A percentile compares a stretch with the other conserved stretches of the same genome.
Evolutionary conservation across 2,329 filamentous ascomycete genomes (phyloP).

Genomic region (Diaporthe helianthi): DNA sequence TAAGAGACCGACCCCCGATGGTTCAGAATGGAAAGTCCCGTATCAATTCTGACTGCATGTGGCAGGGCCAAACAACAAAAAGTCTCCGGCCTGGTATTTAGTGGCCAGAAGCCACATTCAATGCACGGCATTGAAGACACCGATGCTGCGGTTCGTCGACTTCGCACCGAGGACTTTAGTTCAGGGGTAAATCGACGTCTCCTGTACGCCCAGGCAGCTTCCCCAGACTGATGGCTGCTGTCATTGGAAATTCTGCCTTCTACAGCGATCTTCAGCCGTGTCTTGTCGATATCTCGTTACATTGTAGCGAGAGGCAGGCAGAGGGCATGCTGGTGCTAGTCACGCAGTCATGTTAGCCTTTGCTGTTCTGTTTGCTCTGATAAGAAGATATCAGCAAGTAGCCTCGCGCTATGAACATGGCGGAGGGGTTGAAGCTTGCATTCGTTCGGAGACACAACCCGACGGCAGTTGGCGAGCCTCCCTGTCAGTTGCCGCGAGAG

Average conservation of each 20-base stretch:
- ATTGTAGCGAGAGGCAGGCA: not conserved
- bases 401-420: not conserved
- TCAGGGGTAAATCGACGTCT: not conserved
- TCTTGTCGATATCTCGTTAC: not conserved
- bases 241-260: not conserved
- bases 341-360: not conserved
- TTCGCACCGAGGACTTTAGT: constrained; percentile 2
- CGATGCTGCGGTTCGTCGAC: not conserved
- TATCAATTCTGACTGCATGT: constrained; percentile 9
- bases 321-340: not conserved
- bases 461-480: constrained; percentile 31
- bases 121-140: not conserved
- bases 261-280: not conserved
- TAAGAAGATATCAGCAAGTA: not conserved
- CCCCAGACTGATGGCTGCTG: not conserved
- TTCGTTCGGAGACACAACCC: not conserved
- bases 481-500: constrained; percentile 1
- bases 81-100: not conserved
- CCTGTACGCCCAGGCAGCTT: not conserved
- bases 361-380: not conserved
- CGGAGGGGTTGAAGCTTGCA: not conserved
- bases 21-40: not conserved
- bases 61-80: constrained; percentile 24
- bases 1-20: not conserved
- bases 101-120: not conserved